These are phyloP conservation scores for Bipolaris gigantea DNA, from an alignment of 2,329 filamentous ascomycete species.

Conservation along the genomic window DNA sequence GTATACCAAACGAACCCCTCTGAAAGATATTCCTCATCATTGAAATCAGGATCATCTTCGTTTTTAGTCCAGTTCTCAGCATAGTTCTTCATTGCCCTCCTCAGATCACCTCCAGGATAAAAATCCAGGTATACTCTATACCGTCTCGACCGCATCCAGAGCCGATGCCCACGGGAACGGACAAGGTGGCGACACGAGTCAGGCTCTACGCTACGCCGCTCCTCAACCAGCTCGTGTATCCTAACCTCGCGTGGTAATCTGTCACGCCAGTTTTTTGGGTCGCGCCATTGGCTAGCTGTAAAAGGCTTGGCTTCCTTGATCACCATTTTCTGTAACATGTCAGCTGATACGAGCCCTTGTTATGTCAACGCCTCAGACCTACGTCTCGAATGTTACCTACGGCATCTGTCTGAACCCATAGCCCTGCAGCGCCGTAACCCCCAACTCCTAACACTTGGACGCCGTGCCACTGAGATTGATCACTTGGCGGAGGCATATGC, in stretches of 20 bases:
- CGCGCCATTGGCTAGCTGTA: neutral
- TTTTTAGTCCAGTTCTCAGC: neutral
- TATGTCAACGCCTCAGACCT: neutral
- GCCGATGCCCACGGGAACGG: slow-evolving; percentile 5
- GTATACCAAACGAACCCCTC: neutral
- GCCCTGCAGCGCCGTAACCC: neutral
- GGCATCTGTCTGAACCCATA: neutral
- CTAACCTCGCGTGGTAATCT: slow-evolving; percentile 11
- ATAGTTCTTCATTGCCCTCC: neutral
- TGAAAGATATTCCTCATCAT: neutral
- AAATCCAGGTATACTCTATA: slow-evolving; percentile 13
- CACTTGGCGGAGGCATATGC: neutral
- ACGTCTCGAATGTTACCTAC: neutral
- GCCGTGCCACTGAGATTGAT: neutral
- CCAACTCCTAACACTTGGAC: neutral
- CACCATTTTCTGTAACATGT: slow-evolving; percentile 10
- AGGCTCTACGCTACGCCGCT: neutral
- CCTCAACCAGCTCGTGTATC: slow-evolving; percentile 14
- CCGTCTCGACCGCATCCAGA: slow-evolving; percentile 10
- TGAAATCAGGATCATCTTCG: neutral
- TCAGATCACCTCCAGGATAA: slow-evolving; percentile 1
- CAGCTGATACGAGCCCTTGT: neutral
- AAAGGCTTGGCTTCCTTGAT: slow-evolving; percentile 7
- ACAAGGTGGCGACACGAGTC: slow-evolving; percentile 3
- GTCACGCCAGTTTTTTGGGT: slow-evolving; percentile 5